Evolutionary conservation across 306 rosid species (phyloP).

Genomic region (Lagenaria siceraria): DNA sequence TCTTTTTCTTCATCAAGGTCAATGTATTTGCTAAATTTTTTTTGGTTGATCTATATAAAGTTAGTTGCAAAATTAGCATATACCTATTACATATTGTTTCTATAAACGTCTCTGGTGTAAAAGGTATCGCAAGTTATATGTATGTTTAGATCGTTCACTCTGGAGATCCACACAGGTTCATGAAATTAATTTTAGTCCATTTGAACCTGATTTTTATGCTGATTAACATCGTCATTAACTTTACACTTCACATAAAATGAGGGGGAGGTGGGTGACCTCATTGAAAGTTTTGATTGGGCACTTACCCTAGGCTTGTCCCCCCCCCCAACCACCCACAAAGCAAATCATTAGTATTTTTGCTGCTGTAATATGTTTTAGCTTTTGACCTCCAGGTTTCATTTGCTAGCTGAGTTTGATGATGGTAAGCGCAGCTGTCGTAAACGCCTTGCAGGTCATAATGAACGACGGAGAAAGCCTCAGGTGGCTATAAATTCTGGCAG

Average conservation of each 20-base stretch:
- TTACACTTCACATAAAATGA: background rate
- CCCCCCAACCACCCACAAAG: background rate
- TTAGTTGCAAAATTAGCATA: background rate
- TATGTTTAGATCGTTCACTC: background rate
- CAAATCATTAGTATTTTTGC: slow-evolving; percentile 8
- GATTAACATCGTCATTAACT: background rate
- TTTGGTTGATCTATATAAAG: background rate
- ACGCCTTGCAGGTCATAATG: slow-evolving; percentile 90
- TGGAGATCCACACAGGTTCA: background rate
- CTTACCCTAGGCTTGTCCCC: background rate
- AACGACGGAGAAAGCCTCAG: slow-evolving; percentile 85
- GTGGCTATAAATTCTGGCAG: slow-evolving; percentile 36
- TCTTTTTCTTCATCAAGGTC: background rate
- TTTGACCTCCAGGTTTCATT: slow-evolving; percentile 59
- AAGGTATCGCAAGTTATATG: background rate
- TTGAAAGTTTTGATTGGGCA: background rate
- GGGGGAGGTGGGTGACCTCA: background rate
- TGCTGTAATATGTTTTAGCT: slow-evolving; percentile 20
- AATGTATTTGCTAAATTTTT: background rate
- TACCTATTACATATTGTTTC: background rate
- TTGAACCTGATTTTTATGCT: background rate
- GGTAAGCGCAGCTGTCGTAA: slow-evolving; percentile 93
- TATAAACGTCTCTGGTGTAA: background rate
- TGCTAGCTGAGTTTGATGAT: slow-evolving; percentile 84
- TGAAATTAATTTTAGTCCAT: background rate